phyloP scores from a whole-genome alignment of 345 rosid genomes.

The Lenwebbia sp. region DNA sequence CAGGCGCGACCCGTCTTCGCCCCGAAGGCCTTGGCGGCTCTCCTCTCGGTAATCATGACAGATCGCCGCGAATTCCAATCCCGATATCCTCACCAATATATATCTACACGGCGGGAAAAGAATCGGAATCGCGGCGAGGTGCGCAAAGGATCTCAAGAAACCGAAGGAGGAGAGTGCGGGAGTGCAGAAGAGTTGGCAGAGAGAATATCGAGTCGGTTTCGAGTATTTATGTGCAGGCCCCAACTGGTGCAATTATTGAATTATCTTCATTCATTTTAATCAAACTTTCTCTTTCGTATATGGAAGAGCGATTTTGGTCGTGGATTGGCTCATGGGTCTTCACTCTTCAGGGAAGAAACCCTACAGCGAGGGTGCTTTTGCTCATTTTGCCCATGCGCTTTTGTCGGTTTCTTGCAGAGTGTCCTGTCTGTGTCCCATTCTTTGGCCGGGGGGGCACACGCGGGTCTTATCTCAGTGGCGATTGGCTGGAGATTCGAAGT shows the following conservation, averaged over 20 bases:
- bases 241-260: background rate
- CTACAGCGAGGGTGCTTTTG: background rate
- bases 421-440: too few species aligned
- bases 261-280: background rate
- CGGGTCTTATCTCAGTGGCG: background rate
- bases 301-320: background rate
- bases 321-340: background rate
- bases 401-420: background rate
- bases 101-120: background rate
- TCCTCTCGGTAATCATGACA: background rate
- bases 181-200: background rate
- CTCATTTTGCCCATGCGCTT: background rate
- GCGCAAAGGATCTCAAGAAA: background rate
- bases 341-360: background rate
- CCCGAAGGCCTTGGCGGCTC: slow-evolving; percentile 11
- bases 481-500: background rate
- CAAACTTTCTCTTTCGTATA: background rate
- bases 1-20: slow-evolving; percentile 42
- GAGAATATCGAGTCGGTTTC: background rate
- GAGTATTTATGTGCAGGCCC: background rate
- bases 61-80: background rate
- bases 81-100: background rate
- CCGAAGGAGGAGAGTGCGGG: background rate
- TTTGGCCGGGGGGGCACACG: background rate
- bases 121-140: background rate